Evolutionary conservation across 2,329 filamentous ascomycete genomes (phyloP).

Genomic region (Ceratocystis harringtonii): DNA sequence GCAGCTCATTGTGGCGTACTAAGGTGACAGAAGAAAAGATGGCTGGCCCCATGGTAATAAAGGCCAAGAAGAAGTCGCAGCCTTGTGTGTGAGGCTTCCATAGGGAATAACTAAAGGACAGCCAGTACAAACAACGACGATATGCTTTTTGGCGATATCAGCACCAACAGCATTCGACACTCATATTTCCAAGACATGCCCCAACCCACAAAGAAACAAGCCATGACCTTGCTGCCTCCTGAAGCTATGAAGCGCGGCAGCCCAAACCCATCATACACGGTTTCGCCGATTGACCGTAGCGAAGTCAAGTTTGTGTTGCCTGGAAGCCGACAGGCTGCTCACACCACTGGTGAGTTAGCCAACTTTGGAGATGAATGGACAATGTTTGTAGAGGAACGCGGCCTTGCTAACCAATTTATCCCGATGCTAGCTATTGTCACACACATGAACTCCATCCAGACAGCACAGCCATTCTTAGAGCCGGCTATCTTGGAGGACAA

Average conservation of each 20-base stretch:
- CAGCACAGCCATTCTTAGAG: slow-evolving; percentile 27
- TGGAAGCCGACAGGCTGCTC: slow-evolving; percentile 6
- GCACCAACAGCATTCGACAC: background rate
- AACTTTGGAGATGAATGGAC: background rate
- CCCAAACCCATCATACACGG: background rate
- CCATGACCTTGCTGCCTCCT: background rate
- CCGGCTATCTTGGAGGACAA: slow-evolving; percentile 20
- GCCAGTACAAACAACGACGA: background rate
- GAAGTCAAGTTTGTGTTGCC: slow-evolving; percentile 15
- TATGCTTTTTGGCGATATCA: background rate
- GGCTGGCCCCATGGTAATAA: background rate
- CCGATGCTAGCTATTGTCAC: background rate
- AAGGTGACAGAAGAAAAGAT: background rate
- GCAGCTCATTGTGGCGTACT: background rate
- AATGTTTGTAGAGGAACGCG: background rate
- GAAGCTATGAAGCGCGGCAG: background rate
- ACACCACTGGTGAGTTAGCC: background rate
- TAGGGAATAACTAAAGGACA: background rate
- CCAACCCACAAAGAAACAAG: background rate
- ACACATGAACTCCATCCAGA: background rate
- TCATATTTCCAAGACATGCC: background rate
- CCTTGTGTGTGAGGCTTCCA: background rate
- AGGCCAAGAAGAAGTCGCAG: background rate
- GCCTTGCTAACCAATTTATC: background rate
- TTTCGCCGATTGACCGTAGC: background rate